Evolutionary conservation across 1,139 yeast genomes (phyloP).

Genomic region (Protomyces pachydermus): DNA sequence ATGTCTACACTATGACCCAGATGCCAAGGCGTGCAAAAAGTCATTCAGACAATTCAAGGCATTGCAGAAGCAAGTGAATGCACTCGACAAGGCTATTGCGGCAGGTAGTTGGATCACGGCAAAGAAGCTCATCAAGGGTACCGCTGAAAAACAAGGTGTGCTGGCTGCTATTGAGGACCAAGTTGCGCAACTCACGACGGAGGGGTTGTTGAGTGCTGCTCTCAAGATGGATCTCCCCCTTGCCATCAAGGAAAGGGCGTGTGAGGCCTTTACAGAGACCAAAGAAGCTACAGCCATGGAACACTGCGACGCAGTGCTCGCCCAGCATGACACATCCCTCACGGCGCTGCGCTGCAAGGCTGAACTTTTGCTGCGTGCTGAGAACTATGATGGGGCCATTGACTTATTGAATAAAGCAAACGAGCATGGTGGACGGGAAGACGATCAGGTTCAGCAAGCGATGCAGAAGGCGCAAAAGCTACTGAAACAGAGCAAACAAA

Average conservation of each 20-base stretch:
- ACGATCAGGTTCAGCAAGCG: conserved; percentile 47
- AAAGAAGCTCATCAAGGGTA: conserved; percentile 23
- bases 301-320: conserved; percentile 42
- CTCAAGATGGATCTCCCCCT: conserved; percentile 30
- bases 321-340: conserved; percentile 43
- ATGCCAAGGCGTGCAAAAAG: conserved; percentile 51
- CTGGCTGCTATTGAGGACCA: conserved; percentile 10
- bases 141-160: conserved; percentile 23
- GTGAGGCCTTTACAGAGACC: conserved; percentile 47
- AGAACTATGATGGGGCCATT: conserved; percentile 47
- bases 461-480: conserved; percentile 53
- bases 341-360: conserved; percentile 49
- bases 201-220: conserved; percentile 5
- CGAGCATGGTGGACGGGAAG: conserved; percentile 45
- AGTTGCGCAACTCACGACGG: conserved; percentile 14
- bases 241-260: conserved; percentile 45
- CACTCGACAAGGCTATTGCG: conserved; percentile 27
- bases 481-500: conserved; percentile 51
- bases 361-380: conserved; percentile 44
- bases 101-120: conserved; percentile 29
- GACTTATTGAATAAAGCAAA: conserved; percentile 43
- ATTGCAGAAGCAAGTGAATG: conserved; percentile 37
- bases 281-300: conserved; percentile 38
- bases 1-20: conserved; percentile 69
- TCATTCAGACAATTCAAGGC: conserved; percentile 48